Evolutionary conservation across 495 filamentous ascomycete genomes (phyloP).

Genomic region (Gamarada debralockiae): DNA sequence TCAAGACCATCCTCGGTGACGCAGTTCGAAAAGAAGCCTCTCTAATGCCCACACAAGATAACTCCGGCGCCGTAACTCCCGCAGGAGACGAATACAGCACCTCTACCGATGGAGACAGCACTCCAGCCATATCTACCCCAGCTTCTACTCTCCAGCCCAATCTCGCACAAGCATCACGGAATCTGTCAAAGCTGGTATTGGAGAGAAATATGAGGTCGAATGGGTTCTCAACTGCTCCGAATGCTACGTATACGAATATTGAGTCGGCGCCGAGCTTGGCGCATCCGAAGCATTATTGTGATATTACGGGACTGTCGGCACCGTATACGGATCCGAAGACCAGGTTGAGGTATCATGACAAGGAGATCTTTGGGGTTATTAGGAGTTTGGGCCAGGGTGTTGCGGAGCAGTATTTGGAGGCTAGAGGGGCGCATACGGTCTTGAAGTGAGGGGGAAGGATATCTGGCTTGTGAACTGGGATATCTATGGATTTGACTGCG

Average conservation of each 20-base stretch:
- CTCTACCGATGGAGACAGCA: slow-evolving; percentile 53
- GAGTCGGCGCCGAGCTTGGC: slow-evolving; percentile 83
- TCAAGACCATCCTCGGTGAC: slow-evolving; percentile 95
- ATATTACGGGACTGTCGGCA: slow-evolving; percentile 85
- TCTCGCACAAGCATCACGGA: slow-evolving; percentile 79
- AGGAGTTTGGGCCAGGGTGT: slow-evolving; percentile 71
- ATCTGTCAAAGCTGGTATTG: slow-evolving; percentile 76
- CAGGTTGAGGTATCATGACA: slow-evolving; percentile 80
- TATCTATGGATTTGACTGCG: too few species aligned
- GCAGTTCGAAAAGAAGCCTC: slow-evolving; percentile 79
- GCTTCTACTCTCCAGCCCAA: slow-evolving; percentile 50
- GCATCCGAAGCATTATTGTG: slow-evolving; percentile 81
- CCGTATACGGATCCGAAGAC: slow-evolving; percentile 94
- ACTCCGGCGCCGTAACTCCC: slow-evolving; percentile 77
- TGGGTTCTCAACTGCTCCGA: slow-evolving; percentile 45
- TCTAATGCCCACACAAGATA: slow-evolving; percentile 72
- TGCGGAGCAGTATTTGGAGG: slow-evolving; percentile 82
- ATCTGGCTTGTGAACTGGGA: too few species aligned
- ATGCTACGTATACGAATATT: slow-evolving; percentile 91
- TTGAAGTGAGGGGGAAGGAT: slow-evolving; percentile 67
- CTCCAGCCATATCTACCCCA: slow-evolving; percentile 49
- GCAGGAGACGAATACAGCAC: slow-evolving; percentile 46
- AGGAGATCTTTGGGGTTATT: slow-evolving; percentile 81
- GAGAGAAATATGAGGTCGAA: slow-evolving; percentile 52
- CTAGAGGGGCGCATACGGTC: slow-evolving; percentile 86